A percentile compares a stretch with the other conserved stretches of the same genome.
phyloP scores from a whole-genome alignment of 768 basidiomycete genomes.

The Glaciozyma antarctica region DNA sequence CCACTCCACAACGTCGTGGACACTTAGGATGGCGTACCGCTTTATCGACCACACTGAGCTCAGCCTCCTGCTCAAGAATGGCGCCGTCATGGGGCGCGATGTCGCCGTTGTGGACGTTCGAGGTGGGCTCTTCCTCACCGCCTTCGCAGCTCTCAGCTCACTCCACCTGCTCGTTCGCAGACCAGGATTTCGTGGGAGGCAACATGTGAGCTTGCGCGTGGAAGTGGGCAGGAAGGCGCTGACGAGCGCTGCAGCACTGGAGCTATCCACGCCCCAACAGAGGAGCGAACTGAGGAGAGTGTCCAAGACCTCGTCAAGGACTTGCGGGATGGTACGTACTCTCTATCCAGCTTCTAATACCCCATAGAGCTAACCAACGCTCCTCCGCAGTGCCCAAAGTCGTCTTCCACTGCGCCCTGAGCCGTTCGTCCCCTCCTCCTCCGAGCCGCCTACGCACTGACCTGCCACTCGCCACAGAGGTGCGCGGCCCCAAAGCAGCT shows the following conservation, averaged over 20 bases:
- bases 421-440: conserved; percentile 9
- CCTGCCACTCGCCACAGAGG: conserved; percentile 6
- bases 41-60: conserved; percentile 23
- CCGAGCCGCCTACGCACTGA: neutral
- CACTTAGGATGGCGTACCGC: conserved; percentile 1
- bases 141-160: neutral
- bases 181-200: conserved; percentile 21
- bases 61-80: neutral
- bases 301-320: conserved; percentile 16
- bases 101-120: conserved; percentile 9
- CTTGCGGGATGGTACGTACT: conserved; percentile 9
- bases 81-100: neutral
- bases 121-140: neutral
- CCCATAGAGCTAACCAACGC: no score
- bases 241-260: neutral
- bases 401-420: conserved; percentile 26
- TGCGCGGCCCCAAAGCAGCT: conserved; percentile 23
- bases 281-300: conserved; percentile 11
- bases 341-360: neutral
- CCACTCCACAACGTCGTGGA: no score
- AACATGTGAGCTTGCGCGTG: conserved; percentile 7
- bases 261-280: conserved; percentile 11
- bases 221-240: no score
- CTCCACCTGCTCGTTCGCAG: neutral
- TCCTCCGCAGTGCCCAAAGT: conserved; percentile 10